phyloP scores from a whole-genome alignment of 1,284 basidiomycete genomes.

The Phylloboletellus chloephorus region DNA sequence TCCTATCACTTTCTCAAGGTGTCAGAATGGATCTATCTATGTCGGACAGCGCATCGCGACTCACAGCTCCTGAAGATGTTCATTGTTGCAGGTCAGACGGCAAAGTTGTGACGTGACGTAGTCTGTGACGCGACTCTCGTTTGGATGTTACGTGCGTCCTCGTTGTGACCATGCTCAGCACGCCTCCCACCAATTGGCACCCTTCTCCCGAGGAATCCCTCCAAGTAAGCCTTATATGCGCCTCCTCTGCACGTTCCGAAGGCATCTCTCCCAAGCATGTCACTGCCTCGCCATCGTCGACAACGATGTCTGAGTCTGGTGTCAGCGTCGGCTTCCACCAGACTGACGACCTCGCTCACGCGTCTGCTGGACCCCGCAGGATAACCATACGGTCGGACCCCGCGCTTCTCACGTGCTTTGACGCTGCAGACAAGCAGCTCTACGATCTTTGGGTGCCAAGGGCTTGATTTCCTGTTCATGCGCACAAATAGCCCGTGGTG shows the following conservation, averaged over 20 bases:
- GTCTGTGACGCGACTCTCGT: constrained; percentile 17
- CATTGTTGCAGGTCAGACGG: constrained; percentile 42
- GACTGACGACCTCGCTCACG: constrained; percentile 18
- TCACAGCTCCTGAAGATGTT: constrained; percentile 79
- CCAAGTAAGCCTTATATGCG: constrained; percentile 13
- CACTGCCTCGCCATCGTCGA: constrained; percentile 29
- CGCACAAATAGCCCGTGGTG: not conserved
- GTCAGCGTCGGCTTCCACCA: constrained; percentile 21
- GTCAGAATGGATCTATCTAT: constrained; percentile 14
- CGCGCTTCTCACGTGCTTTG: constrained; percentile 63
- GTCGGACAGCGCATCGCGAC: constrained; percentile 32
- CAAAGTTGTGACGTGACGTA: constrained; percentile 30
- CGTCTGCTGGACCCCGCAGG: constrained; percentile 34
- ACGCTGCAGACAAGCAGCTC: constrained; percentile 63
- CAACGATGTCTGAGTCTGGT: constrained; percentile 30
- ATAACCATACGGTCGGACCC: constrained; percentile 56
- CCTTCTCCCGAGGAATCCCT: constrained; percentile 14
- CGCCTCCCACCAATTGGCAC: constrained; percentile 8
- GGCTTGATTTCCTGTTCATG: constrained; percentile 8
- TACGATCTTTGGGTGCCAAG: constrained; percentile 70
- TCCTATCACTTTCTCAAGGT: constrained; percentile 64
- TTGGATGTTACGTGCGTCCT: no score
- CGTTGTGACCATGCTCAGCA: constrained; percentile 5
- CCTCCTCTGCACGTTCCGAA: not conserved
- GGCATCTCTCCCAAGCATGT: constrained; percentile 11